phyloP scores from a whole-genome alignment of 345 rosid species.

The Eucalyptus curtisii region DNA sequence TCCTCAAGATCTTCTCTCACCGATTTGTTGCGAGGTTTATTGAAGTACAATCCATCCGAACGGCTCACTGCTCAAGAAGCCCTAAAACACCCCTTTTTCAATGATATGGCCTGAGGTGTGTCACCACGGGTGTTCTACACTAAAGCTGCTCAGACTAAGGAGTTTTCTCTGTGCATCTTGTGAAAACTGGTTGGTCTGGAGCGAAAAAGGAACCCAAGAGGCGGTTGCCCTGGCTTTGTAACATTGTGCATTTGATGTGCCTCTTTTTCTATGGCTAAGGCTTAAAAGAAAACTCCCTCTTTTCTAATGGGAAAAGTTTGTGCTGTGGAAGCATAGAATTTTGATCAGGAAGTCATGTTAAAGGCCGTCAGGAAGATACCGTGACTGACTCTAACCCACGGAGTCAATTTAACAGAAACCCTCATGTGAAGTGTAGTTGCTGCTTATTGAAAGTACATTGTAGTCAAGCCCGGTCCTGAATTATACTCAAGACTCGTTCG shows the following conservation, averaged over 20 bases:
- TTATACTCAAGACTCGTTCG: background rate
- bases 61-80: slow-evolving; percentile 63
- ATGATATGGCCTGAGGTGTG: slow-evolving; percentile 3
- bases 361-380: background rate
- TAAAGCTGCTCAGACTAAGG: background rate
- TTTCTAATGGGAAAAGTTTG: background rate
- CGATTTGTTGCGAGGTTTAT: slow-evolving; percentile 48
- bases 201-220: background rate
- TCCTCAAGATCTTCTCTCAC: slow-evolving; percentile 27
- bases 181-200: background rate
- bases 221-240: background rate
- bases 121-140: background rate
- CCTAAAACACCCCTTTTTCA: slow-evolving; percentile 65
- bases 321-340: background rate
- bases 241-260: background rate
- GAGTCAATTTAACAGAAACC: background rate
- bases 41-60: slow-evolving; percentile 57
- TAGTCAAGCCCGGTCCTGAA: background rate
- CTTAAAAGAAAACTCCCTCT: background rate
- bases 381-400: background rate
- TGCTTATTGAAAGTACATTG: background rate
- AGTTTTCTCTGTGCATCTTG: background rate
- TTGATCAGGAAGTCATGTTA: background rate
- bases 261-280: background rate
- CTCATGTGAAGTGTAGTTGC: background rate